Conservation (phyloP, 1,284 basidiomycete species). For the Trichosporon coremiiforme region DNA sequence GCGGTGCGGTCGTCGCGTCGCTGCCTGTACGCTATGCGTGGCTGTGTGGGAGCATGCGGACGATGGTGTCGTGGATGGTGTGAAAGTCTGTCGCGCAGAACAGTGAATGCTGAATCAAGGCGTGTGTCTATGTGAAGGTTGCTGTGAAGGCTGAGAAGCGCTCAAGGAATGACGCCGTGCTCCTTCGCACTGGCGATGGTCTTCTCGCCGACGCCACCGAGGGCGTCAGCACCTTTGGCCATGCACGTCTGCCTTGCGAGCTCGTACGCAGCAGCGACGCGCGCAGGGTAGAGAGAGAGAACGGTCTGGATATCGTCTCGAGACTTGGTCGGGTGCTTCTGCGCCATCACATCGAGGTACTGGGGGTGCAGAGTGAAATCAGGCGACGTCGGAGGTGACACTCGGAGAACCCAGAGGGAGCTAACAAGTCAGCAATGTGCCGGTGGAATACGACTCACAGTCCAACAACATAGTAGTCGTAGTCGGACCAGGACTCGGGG, state of each 20-base stretch:
- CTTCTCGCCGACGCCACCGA: slow-evolving; percentile 8
- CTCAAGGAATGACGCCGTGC: slow-evolving; percentile 14
- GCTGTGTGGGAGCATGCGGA: background rate
- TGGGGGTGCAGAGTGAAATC: slow-evolving; percentile 3
- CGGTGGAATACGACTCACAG: background rate
- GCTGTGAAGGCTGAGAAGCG: background rate
- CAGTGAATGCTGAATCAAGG: slow-evolving; percentile 1
- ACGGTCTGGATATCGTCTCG: background rate
- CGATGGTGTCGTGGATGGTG: background rate
- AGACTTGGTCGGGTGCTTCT: slow-evolving; percentile 11
- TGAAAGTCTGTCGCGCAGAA: background rate
- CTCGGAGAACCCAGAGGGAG: slow-evolving; percentile 3
- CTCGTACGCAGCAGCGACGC: slow-evolving; percentile 9
- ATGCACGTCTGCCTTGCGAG: slow-evolving; percentile 11
- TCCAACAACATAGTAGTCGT: slow-evolving; percentile 16
- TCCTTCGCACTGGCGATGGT: slow-evolving; percentile 8
- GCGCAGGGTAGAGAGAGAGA: background rate
- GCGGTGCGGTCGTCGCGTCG: background rate
- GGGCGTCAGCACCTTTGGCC: background rate
- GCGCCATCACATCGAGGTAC: slow-evolving; percentile 15
- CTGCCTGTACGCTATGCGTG: background rate
- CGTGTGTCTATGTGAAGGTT: background rate
- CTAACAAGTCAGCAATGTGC: background rate
- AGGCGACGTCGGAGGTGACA: slow-evolving; percentile 7
- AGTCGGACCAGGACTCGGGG: slow-evolving; percentile 10